A percentile compares a stretch with the other conserved stretches of the same genome.
phyloP scores from a whole-genome alignment of 306 rosid genomes.

The Vachellia pachyceras region DNA sequence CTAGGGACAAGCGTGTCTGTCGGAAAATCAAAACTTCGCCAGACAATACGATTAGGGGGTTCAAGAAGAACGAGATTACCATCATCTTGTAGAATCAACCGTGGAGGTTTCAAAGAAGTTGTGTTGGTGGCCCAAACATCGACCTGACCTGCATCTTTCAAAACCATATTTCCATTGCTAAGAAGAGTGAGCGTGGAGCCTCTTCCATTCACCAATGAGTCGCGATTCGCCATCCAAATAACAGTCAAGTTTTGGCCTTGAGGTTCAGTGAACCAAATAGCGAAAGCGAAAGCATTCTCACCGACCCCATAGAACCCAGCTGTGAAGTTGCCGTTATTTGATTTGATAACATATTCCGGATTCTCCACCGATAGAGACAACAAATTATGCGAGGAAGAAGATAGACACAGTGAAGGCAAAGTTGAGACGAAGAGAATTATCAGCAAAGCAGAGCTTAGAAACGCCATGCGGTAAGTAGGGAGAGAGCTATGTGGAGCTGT shows the following conservation, averaged over 20 bases:
- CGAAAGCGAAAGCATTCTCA: slow-evolving; percentile 47
- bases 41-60: background rate
- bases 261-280: slow-evolving; percentile 49
- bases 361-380: slow-evolving; percentile 40
- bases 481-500: background rate
- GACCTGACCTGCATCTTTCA: slow-evolving; percentile 38
- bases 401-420: background rate
- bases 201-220: slow-evolving; percentile 44
- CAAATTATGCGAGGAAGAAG: background rate
- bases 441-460: background rate
- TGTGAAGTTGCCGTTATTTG: slow-evolving; percentile 34
- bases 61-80: slow-evolving; percentile 4
- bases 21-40: background rate
- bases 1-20: background rate
- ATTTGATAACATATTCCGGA: slow-evolving; percentile 31
- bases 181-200: slow-evolving; percentile 45
- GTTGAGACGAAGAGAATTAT: background rate
- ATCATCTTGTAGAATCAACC: slow-evolving; percentile 18
- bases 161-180: slow-evolving; percentile 37
- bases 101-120: background rate
- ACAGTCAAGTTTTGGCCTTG: background rate
- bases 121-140: slow-evolving; percentile 43
- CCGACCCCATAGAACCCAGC: slow-evolving; percentile 45
- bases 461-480: background rate
- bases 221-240: slow-evolving; percentile 51